Evolutionary conservation across 1,139 yeast genomes (phyloP).

Genomic region (Candida mesenterica): DNA sequence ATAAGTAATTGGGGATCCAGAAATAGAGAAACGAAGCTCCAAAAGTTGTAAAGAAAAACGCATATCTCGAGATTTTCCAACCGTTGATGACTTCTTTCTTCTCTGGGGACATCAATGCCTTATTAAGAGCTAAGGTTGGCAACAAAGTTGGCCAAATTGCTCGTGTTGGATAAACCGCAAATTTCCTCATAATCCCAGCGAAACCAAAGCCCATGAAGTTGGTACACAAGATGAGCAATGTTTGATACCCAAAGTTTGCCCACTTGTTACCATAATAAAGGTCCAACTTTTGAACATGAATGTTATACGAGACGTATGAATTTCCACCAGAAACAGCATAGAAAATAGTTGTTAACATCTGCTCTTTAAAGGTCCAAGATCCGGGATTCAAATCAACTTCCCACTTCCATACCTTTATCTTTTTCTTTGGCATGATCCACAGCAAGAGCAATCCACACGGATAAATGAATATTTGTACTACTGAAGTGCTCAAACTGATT

Average conservation of each 20-base stretch:
- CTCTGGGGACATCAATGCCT: slow-evolving; percentile 18
- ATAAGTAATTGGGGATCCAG: slow-evolving; percentile 21
- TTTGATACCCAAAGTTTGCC: slow-evolving; percentile 18
- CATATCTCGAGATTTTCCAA: slow-evolving; percentile 20
- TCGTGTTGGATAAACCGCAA: slow-evolving; percentile 17
- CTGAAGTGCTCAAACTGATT: slow-evolving; percentile 43
- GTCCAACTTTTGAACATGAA: slow-evolving; percentile 17
- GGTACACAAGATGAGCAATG: slow-evolving; percentile 16
- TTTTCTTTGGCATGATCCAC: slow-evolving; percentile 22
- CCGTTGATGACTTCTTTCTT: slow-evolving; percentile 18
- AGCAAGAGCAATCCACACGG: slow-evolving; percentile 47
- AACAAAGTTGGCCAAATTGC: slow-evolving; percentile 20
- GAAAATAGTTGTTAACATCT: slow-evolving; percentile 21
- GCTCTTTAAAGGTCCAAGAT: slow-evolving; percentile 24
- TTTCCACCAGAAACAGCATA: slow-evolving; percentile 16
- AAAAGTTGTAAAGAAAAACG: slow-evolving; percentile 13
- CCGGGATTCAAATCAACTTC: slow-evolving; percentile 23
- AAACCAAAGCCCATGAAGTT: slow-evolving; percentile 24
- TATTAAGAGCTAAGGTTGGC: slow-evolving; percentile 20
- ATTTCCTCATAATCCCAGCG: slow-evolving; percentile 21
- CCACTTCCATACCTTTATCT: slow-evolving; percentile 17
- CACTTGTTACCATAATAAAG: slow-evolving; percentile 16
- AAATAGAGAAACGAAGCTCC: slow-evolving; percentile 18
- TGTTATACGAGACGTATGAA: slow-evolving; percentile 16
- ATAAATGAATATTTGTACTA: slow-evolving; percentile 57